Percentiles rank a stretch among this genome's conserved stretches.
Conservation (phyloP, 148 eudicot genomes). For the Nepenthes mirabilis region DNA sequence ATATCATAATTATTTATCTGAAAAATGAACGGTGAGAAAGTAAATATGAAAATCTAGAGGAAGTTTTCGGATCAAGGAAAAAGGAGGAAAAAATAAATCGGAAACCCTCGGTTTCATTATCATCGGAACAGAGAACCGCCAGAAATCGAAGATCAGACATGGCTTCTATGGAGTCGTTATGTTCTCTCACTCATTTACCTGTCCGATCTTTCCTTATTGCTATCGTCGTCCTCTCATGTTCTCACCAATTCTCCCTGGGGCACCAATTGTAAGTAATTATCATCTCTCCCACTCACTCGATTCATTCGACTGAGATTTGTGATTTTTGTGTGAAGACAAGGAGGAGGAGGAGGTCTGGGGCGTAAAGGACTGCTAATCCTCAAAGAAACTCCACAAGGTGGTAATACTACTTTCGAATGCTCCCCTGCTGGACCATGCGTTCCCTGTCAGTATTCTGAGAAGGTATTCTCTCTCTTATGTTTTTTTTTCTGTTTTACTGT, state of each 20-base stretch:
- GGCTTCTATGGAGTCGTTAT: too few relatives aligned
- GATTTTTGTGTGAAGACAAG: constrained; percentile 10
- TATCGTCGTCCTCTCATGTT: constrained; percentile 9
- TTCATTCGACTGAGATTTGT: background rate
- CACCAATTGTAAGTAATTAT: constrained; percentile 13
- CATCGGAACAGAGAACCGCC: too few relatives aligned
- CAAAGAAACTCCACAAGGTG: constrained; percentile 45
- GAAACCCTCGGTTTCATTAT: too few relatives aligned
- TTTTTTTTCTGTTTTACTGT: background rate
- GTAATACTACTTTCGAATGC: constrained; percentile 65
- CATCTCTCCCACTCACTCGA: constrained; percentile 5
- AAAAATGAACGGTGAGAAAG: too few relatives aligned
- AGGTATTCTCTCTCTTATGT: constrained; percentile 26
- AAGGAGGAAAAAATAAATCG: too few relatives aligned
- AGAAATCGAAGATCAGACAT: too few relatives aligned
- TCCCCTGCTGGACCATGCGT: constrained; percentile 90
- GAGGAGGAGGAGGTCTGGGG: constrained; percentile 10
- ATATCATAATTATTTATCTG: too few relatives aligned
- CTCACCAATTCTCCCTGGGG: constrained; percentile 11
- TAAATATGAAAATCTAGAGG: too few relatives aligned
- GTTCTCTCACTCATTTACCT: constrained; percentile 3
- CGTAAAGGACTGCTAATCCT: constrained; percentile 40
- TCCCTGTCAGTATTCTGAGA: constrained; percentile 67
- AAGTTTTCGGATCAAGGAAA: too few relatives aligned
- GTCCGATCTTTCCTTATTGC: constrained; percentile 6